Evolutionary conservation across 768 basidiomycete genomes (phyloP).

Genomic region (Naganishia antarctica): DNA sequence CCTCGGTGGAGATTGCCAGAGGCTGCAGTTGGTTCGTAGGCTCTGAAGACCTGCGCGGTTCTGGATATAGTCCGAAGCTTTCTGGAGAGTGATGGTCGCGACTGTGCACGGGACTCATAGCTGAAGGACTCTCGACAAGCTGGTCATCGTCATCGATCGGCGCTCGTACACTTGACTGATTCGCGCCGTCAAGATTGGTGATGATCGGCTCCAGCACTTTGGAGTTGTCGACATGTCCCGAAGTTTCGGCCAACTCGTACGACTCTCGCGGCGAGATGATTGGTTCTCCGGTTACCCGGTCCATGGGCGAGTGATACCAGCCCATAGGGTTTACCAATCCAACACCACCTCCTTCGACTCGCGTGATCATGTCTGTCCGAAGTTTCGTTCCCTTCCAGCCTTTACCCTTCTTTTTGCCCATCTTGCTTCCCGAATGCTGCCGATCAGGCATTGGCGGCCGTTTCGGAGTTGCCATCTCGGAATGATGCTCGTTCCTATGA

Average conservation of each 20-base stretch:
- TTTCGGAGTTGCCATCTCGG: conserved; percentile 8
- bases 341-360: conserved; percentile 49
- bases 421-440: neutral
- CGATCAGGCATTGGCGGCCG: conserved; percentile 14
- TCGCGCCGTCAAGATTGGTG: neutral
- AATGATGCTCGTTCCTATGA: neutral
- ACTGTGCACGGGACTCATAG: neutral
- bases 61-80: no score
- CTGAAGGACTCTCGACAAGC: conserved; percentile 16
- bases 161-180: neutral
- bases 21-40: neutral
- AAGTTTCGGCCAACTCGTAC: neutral
- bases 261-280: conserved; percentile 6
- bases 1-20: neutral
- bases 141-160: neutral
- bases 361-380: conserved; percentile 48
- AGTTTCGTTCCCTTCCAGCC: conserved; percentile 33
- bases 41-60: conserved; percentile 13
- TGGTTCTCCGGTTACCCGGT: neutral
- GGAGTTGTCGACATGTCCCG: neutral
- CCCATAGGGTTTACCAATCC: conserved; percentile 50
- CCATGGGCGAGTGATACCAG: conserved; percentile 40
- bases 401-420: conserved; percentile 21
- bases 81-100: conserved; percentile 8
- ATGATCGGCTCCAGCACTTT: conserved; percentile 12